Evolutionary conservation across 352 stramenopile species (phyloP).

Genomic region (Phytopythium oedochilum): DNA sequence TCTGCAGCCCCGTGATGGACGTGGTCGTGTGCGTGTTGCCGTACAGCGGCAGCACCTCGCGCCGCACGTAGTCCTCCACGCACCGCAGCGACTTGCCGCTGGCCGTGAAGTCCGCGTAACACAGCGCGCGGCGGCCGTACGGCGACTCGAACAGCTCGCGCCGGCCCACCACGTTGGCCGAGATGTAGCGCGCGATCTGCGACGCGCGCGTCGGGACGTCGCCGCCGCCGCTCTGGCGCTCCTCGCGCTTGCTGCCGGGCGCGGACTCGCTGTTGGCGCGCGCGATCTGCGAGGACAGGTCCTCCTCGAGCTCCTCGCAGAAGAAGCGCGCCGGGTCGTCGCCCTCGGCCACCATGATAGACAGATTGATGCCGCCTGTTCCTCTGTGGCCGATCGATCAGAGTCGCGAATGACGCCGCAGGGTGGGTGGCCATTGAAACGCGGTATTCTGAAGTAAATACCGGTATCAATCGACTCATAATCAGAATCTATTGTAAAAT

Average conservation of each 20-base stretch:
- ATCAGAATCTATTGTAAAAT: no score
- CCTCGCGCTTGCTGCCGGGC: neutral
- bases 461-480: no score
- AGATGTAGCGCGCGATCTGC: conserved; percentile 29
- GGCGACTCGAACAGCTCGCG: conserved; percentile 51
- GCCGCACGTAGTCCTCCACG: conserved; percentile 89
- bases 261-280: conserved; percentile 9
- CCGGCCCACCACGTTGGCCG: conserved; percentile 39
- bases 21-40: conserved; percentile 97
- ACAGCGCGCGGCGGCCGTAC: conserved; percentile 68
- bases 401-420: no score
- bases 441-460: no score
- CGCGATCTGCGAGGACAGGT: conserved; percentile 38
- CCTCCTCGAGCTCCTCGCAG: conserved; percentile 76
- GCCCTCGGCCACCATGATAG: conserved; percentile 9
- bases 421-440: no score
- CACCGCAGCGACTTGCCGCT: conserved; percentile 82
- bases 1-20: conserved; percentile 72
- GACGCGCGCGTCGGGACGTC: conserved; percentile 4
- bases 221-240: neutral
- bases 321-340: conserved; percentile 57
- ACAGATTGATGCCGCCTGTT: no score
- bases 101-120: conserved; percentile 96
- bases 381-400: no score
- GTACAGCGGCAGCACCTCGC: conserved; percentile 92